A percentile compares a stretch with the other conserved stretches of the same genome.
Conservation (phyloP, 305 asterid genomes). For the Solanum chacoense region DNA sequence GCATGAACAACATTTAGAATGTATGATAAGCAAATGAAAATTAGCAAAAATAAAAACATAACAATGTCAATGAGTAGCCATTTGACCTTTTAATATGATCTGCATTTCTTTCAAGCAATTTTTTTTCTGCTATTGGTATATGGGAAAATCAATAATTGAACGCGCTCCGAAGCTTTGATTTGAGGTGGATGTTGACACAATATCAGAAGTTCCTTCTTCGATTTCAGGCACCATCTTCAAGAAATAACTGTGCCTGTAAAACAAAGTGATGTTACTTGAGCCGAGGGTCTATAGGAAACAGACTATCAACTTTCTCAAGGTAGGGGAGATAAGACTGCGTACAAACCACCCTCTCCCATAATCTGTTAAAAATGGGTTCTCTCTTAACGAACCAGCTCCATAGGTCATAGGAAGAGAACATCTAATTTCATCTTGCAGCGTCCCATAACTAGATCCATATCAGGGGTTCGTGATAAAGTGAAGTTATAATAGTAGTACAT, state of each 20-base stretch:
- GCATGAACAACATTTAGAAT: neutral
- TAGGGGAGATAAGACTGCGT: neutral
- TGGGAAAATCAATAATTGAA: conserved; percentile 51
- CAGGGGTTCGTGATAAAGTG: neutral
- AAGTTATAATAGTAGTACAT: neutral
- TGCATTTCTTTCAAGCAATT: neutral
- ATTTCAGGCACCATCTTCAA: conserved; percentile 61
- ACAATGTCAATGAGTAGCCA: neutral
- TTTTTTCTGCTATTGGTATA: conserved; percentile 28
- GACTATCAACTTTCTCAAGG: neutral
- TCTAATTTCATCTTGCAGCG: neutral
- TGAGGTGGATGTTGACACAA: conserved; percentile 18
- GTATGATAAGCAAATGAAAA: neutral
- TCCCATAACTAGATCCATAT: neutral
- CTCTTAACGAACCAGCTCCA: neutral
- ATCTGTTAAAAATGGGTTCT: neutral
- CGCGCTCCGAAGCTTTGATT: conserved; percentile 12
- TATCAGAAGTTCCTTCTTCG: conserved; percentile 37
- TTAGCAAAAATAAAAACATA: neutral
- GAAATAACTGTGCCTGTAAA: conserved; percentile 86
- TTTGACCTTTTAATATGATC: neutral
- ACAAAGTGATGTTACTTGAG: neutral
- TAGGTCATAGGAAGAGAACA: neutral
- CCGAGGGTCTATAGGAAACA: neutral
- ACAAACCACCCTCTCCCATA: neutral